phyloP scores from a whole-genome alignment of 768 basidiomycete species.

The Phaffia tasmanica region DNA sequence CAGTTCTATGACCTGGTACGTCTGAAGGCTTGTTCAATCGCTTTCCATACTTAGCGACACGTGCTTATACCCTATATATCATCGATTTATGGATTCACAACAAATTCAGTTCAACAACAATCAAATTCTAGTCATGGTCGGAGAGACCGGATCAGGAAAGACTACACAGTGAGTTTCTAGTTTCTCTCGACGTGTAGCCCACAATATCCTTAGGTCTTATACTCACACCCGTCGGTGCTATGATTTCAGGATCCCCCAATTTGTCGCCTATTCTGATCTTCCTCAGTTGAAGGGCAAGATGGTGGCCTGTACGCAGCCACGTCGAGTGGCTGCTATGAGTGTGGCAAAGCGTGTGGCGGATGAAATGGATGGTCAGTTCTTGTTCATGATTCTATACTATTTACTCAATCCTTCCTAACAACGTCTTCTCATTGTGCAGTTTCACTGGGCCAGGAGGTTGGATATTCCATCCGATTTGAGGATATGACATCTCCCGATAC shows the following conservation, averaged over 20 bases:
- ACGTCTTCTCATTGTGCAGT: conserved; percentile 44
- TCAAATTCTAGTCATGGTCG: conserved; percentile 74
- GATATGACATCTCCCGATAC: conserved; percentile 87
- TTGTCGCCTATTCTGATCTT: conserved; percentile 84
- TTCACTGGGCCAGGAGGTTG: conserved; percentile 83
- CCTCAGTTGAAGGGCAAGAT: conserved; percentile 81
- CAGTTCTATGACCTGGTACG: conserved; percentile 82
- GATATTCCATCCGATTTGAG: conserved; percentile 97
- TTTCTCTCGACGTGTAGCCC: not conserved
- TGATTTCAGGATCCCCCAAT: conserved; percentile 73
- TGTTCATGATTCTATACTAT: not conserved
- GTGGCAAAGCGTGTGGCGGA: conserved; percentile 97
- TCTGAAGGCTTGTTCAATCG: conserved; percentile 24
- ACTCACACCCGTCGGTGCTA: too few species aligned
- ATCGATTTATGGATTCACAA: not conserved
- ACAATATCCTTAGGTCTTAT: not conserved
- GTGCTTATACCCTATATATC: not conserved
- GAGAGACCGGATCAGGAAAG: conserved; percentile 92
- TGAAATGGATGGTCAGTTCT: conserved; percentile 82
- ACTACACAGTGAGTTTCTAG: conserved; percentile 66
- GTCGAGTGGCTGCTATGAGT: conserved; percentile 93
- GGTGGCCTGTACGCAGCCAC: conserved; percentile 92
- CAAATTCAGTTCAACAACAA: conserved; percentile 53
- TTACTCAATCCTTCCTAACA: not conserved
- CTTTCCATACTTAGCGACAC: not conserved